Evolutionary conservation across 2,329 filamentous ascomycete genomes (phyloP).

Genomic region (Aspergillus costaricaensis): DNA sequence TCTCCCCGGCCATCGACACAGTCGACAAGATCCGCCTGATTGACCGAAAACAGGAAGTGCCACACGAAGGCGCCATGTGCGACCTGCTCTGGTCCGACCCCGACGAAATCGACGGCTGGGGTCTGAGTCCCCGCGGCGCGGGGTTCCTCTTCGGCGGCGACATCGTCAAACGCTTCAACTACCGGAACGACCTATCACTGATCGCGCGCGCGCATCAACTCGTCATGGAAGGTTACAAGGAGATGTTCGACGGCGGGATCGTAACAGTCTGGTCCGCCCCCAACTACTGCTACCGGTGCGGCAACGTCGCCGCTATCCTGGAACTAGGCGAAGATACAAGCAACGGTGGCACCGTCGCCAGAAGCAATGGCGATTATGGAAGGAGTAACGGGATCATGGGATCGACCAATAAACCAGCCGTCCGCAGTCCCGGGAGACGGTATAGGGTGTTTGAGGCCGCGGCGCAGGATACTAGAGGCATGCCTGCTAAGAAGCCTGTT

Average conservation of each 20-base stretch:
- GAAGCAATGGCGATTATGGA: constrained; percentile 57
- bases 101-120: constrained; percentile 94
- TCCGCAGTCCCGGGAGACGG: constrained; percentile 75
- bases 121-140: constrained; percentile 86
- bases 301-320: constrained; percentile 91
- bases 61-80: constrained; percentile 98
- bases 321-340: constrained; percentile 86
- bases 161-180: constrained; percentile 95
- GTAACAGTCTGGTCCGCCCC: constrained; percentile 99
- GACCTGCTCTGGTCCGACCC: constrained; percentile 97
- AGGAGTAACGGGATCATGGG: constrained; percentile 52
- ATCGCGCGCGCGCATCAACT: constrained; percentile 95
- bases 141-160: constrained; percentile 95
- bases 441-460: constrained; percentile 97
- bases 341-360: constrained; percentile 69
- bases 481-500: constrained; percentile 98
- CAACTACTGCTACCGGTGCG: constrained; percentile 95
- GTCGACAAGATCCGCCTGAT: constrained; percentile 94
- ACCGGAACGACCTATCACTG: constrained; percentile 86
- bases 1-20: constrained; percentile 86
- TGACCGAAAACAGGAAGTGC: constrained; percentile 96
- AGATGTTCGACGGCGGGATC: constrained; percentile 95
- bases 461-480: constrained; percentile 90
- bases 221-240: constrained; percentile 99
- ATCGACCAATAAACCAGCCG: constrained; percentile 49